Evolutionary conservation across 371 early-diverging fungal genomes (phyloP).

Genomic region (Mortierella sp.): DNA sequence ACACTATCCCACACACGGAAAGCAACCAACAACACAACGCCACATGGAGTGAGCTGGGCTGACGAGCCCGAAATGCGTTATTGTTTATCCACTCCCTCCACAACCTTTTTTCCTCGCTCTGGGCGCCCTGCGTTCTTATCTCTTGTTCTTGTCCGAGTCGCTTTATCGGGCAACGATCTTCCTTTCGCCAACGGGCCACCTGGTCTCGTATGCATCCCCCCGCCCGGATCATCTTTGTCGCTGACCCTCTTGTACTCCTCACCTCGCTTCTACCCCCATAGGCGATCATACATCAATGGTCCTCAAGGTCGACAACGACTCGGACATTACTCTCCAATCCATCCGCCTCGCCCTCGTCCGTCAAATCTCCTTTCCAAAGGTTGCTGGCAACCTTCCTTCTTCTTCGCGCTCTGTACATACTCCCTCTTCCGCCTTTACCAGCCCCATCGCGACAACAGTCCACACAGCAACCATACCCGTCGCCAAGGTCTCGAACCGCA

Average conservation of each 20-base stretch:
- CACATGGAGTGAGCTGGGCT: background rate
- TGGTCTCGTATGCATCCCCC: background rate
- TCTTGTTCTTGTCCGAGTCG: background rate
- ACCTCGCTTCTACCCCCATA: background rate
- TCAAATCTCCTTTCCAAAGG: slow-evolving; percentile 16
- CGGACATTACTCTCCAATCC: slow-evolving; percentile 28
- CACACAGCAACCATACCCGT: slow-evolving; percentile 39
- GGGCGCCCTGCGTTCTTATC: background rate
- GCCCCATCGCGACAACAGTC: slow-evolving; percentile 21
- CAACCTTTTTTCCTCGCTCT: background rate
- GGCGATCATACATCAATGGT: slow-evolving; percentile 34
- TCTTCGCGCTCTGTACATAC: slow-evolving; percentile 1
- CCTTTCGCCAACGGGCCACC: background rate
- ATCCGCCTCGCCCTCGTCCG: slow-evolving; percentile 45
- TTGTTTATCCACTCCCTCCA: slow-evolving; percentile 2
- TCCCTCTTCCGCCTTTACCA: background rate
- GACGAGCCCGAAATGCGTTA: background rate
- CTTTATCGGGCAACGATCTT: background rate
- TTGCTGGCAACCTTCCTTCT: slow-evolving; percentile 3
- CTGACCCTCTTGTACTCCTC: background rate
- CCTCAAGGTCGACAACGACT: slow-evolving; percentile 26
- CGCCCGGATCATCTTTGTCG: slow-evolving; percentile 12
- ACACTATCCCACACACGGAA: background rate
- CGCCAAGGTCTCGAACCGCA: slow-evolving; percentile 26
- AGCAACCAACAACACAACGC: background rate